phyloP scores from a whole-genome alignment of 352 stramenopile genomes.

The Phytophthora sp. region DNA sequence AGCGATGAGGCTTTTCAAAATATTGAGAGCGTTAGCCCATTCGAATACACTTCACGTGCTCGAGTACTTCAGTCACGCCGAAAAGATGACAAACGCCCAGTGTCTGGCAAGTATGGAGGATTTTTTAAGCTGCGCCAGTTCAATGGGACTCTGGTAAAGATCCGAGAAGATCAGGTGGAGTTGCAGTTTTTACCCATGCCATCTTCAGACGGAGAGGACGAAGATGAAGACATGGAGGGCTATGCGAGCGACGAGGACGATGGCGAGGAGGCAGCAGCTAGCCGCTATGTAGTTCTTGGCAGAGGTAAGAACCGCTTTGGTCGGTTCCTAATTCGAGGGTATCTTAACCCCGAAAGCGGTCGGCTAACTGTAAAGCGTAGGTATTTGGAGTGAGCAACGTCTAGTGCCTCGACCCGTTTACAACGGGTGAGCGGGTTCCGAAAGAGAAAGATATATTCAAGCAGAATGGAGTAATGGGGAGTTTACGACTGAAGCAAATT shows the following conservation, averaged over 20 bases:
- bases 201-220: conserved; percentile 25
- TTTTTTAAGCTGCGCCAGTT: conserved; percentile 82
- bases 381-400: conserved; percentile 72
- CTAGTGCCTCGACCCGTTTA: no score
- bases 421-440: no score
- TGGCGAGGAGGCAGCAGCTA: conserved; percentile 30
- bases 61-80: conserved; percentile 40
- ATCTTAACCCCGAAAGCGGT: conserved; percentile 50
- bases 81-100: conserved; percentile 53
- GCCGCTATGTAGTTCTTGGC: conserved; percentile 66
- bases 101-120: conserved; percentile 68
- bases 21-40: conserved; percentile 52
- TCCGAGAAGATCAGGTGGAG: conserved; percentile 70
- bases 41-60: conserved; percentile 64
- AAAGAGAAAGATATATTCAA: not conserved
- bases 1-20: conserved; percentile 58
- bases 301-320: conserved; percentile 72
- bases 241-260: conserved; percentile 29
- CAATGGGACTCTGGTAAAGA: conserved; percentile 57
- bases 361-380: conserved; percentile 57
- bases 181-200: conserved; percentile 67
- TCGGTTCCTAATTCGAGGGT: conserved; percentile 73
- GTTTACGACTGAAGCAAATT: not conserved
- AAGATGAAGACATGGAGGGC: conserved; percentile 28
- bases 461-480: not conserved